These are phyloP conservation scores for Phytophthora sp. DNA, from an alignment of 352 stramenopile genomes.

Conservation along the genomic window DNA sequence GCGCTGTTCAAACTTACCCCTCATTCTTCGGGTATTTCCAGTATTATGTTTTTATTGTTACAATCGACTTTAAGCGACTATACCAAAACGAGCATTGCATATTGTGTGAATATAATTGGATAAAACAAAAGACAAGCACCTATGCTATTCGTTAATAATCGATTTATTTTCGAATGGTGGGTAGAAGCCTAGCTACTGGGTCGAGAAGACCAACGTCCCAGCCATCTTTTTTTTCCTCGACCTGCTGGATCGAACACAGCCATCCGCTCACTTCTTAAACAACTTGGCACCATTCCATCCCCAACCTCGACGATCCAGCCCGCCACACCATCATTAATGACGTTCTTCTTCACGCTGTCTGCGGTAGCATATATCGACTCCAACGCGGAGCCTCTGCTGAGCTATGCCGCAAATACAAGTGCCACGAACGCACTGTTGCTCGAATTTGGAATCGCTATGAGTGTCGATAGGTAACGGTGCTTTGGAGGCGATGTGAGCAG, in stretches of 20 bases:
- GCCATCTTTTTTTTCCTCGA: neutral
- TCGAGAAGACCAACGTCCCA: no score
- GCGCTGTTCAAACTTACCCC: no score
- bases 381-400: neutral
- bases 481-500: neutral
- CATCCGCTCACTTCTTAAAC: no score
- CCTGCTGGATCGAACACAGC: neutral
- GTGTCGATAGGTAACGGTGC: neutral
- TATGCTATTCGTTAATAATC: constrained; percentile 1
- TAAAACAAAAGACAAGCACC: neutral
- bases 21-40: no score
- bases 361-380: neutral
- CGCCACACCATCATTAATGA: constrained; percentile 3
- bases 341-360: neutral
- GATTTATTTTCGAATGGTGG: neutral
- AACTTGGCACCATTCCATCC: neutral
- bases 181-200: neutral
- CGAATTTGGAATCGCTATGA: neutral
- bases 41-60: no score
- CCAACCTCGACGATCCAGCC: neutral
- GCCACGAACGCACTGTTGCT: neutral
- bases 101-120: neutral
- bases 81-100: no score
- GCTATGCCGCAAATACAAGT: neutral
- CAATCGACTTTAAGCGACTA: no score